Evolutionary conservation across 179 eudicot species (phyloP).

Genomic region (Gypsophila paniculata): DNA sequence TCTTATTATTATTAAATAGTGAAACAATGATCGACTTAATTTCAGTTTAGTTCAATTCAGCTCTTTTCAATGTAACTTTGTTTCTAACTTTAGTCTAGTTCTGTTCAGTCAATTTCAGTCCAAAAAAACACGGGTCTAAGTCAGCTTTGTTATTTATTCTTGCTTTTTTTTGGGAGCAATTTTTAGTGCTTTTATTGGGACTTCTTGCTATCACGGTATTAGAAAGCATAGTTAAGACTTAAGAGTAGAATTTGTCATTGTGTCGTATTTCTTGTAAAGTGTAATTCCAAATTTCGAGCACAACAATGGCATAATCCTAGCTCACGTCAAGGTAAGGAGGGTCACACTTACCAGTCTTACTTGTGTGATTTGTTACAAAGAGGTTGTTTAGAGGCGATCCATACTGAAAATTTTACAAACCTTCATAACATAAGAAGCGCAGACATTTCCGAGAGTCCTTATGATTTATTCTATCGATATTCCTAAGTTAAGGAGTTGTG

Average conservation of each 20-base stretch:
- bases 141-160: background rate
- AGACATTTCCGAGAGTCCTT: background rate
- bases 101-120: too few relatives aligned
- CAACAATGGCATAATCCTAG: too few relatives aligned
- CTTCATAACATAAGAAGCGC: background rate
- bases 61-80: too few relatives aligned
- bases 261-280: background rate
- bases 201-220: background rate
- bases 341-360: too few relatives aligned
- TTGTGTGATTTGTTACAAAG: too few relatives aligned
- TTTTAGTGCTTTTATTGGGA: background rate
- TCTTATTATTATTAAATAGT: too few relatives aligned
- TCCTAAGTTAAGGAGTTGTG: background rate
- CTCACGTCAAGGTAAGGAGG: too few relatives aligned
- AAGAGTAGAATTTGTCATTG: background rate
- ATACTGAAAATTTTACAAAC: background rate
- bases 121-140: too few relatives aligned
- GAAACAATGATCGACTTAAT: too few relatives aligned
- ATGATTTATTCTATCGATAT: background rate
- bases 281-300: background rate
- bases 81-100: too few relatives aligned
- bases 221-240: too few relatives aligned
- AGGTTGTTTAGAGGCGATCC: background rate
- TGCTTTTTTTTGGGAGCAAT: background rate
- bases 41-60: too few relatives aligned